phyloP scores from a whole-genome alignment of 768 basidiomycete genomes.

The Pleurotus sapidus region DNA sequence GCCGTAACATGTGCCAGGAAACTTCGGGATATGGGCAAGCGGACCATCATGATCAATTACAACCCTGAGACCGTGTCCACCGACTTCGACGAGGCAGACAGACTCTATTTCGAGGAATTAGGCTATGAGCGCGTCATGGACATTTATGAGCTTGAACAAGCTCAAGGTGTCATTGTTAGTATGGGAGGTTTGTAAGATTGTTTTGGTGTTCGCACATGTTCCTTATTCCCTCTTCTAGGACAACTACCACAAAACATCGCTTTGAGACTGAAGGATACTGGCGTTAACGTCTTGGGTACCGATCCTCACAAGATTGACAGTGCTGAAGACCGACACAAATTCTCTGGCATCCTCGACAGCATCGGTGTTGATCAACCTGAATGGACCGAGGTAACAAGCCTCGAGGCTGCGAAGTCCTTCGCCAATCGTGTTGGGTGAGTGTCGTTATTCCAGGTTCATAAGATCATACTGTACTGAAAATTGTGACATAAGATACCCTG shows the following conservation, averaged over 20 bases:
- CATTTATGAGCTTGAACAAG: conserved; percentile 94
- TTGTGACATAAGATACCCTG: conserved; percentile 73
- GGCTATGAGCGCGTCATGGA: conserved; percentile 99
- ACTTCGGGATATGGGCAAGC: conserved; percentile 87
- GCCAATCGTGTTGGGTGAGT: conserved; percentile 73
- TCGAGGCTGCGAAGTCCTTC: conserved; percentile 90
- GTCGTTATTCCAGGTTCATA: conserved; percentile 20
- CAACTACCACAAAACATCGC: conserved; percentile 99
- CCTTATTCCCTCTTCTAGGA: conserved; percentile 41
- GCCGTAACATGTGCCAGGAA: conserved; percentile 97
- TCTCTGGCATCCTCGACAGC: conserved; percentile 93
- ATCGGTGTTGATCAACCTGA: conserved; percentile 96
- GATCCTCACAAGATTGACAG: conserved; percentile 94
- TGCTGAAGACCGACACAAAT: conserved; percentile 99
- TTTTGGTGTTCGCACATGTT: background rate
- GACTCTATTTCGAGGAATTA: conserved; percentile 97
- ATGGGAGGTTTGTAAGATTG: conserved; percentile 78
- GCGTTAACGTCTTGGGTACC: conserved; percentile 93
- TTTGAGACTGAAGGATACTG: conserved; percentile 85
- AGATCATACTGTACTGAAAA: conserved; percentile 5
- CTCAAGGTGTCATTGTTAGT: conserved; percentile 92
- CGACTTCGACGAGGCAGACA: conserved; percentile 99
- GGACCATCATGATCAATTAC: conserved; percentile 99
- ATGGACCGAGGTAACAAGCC: conserved; percentile 88
- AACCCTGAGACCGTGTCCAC: conserved; percentile 99